Conservation (phyloP, 352 stramenopile genomes). For the Paralagenidium karlingii region DNA sequence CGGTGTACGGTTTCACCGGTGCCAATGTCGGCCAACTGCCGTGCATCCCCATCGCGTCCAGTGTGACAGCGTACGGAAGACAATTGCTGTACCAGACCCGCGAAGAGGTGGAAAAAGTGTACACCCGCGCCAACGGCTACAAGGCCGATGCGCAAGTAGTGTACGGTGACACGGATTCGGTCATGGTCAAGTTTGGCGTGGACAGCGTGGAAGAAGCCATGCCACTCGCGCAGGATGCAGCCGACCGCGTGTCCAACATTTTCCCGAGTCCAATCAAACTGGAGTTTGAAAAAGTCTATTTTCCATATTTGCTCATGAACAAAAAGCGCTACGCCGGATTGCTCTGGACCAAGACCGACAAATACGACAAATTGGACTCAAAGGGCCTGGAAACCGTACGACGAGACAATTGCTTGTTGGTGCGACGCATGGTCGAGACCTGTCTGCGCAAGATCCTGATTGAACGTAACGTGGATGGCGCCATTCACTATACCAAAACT, state of each 20-base stretch:
- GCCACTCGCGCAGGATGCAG: constrained; percentile 94
- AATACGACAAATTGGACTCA: constrained; percentile 98
- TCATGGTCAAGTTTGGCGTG: constrained; percentile 99
- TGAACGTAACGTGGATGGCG: constrained; percentile 89
- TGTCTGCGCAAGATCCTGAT: constrained; percentile 98
- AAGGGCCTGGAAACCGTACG: constrained; percentile 98
- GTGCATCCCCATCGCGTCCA: constrained; percentile 97
- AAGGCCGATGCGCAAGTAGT: constrained; percentile 94
- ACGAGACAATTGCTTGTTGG: constrained; percentile 97
- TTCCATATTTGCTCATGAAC: constrained; percentile 99
- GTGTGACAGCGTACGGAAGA: constrained; percentile 96
- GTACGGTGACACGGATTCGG: constrained; percentile 99
- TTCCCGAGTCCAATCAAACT: constrained; percentile 97
- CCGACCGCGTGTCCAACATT: constrained; percentile 91
- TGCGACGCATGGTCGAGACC: constrained; percentile 95
- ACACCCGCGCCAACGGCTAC: constrained; percentile 91
- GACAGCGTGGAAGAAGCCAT: constrained; percentile 95
- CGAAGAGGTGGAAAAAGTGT: constrained; percentile 93
- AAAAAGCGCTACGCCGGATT: constrained; percentile 94
- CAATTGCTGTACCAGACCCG: constrained; percentile 96
- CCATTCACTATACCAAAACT: constrained; percentile 96
- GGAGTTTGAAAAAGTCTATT: constrained; percentile 99
- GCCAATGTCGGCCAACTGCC: constrained; percentile 97
- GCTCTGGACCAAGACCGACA: constrained; percentile 84
- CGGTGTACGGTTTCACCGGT: constrained; percentile 99